A percentile compares a stretch with the other conserved stretches of the same genome.
These are phyloP conservation scores for Penicillium argentinense DNA, from an alignment of 495 filamentous ascomycete species.

Conservation along the genomic window DNA sequence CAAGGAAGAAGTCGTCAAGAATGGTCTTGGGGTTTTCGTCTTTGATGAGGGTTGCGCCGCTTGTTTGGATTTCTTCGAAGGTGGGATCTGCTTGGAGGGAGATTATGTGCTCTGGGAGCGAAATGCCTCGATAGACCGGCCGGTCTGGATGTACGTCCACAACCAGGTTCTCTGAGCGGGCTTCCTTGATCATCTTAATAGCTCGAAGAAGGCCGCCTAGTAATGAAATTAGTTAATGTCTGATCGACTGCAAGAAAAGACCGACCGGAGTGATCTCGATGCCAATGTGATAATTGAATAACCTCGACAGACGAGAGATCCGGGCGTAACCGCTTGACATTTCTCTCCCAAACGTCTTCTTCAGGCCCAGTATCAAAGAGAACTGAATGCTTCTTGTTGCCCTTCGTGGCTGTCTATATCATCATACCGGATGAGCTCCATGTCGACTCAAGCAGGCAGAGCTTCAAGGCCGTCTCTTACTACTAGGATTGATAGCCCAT, in stretches of 20 bases:
- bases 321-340: constrained; percentile 49
- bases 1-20: constrained; percentile 54
- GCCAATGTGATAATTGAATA: constrained; percentile 74
- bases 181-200: constrained; percentile 46
- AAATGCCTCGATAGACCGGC: constrained; percentile 55
- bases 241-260: not conserved
- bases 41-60: constrained; percentile 49
- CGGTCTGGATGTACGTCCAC: constrained; percentile 58
- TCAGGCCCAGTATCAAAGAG: constrained; percentile 63
- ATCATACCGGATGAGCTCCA: constrained; percentile 13
- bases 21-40: constrained; percentile 47
- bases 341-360: constrained; percentile 55
- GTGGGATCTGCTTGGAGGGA: constrained; percentile 59
- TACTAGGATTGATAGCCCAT: constrained; percentile 58
- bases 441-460: not conserved
- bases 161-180: constrained; percentile 28
- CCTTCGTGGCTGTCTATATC: constrained; percentile 53
- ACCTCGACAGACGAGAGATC: constrained; percentile 66
- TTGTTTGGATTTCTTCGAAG: constrained; percentile 49
- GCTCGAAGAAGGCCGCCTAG: constrained; percentile 49
- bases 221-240: constrained; percentile 4
- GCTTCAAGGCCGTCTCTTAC: constrained; percentile 27
- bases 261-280: constrained; percentile 58
- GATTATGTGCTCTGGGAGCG: constrained; percentile 40
- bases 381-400: constrained; percentile 49